Conservation (phyloP, 1,284 basidiomycete species). For the Anthracocystis panici-leucophaei region DNA sequence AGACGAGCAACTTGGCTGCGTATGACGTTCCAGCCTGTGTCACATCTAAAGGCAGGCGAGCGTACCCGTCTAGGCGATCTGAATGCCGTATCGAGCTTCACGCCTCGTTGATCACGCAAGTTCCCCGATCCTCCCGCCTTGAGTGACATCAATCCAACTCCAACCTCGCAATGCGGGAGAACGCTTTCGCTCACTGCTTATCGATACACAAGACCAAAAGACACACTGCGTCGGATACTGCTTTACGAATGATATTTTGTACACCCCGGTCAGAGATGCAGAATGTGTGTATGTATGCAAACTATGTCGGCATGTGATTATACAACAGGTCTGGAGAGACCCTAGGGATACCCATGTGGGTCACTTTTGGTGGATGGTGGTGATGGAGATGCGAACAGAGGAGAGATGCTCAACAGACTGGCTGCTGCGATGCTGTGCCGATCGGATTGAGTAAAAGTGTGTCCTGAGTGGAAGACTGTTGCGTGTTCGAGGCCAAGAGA, state of each 20-base stretch:
- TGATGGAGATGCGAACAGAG: slow-evolving; percentile 1
- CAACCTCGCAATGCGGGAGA: too few species aligned
- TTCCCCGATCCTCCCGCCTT: too few species aligned
- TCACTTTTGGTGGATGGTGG: slow-evolving; percentile 2
- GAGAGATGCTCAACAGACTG: neutral
- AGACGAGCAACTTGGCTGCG: too few species aligned
- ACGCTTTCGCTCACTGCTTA: too few species aligned
- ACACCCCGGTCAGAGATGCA: slow-evolving; percentile 16
- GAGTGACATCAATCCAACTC: too few species aligned
- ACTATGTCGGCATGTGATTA: slow-evolving; percentile 13
- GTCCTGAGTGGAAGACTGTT: slow-evolving; percentile 7
- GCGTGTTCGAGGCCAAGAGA: slow-evolving; percentile 6
- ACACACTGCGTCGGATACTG: slow-evolving; percentile 8
- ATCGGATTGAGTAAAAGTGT: neutral
- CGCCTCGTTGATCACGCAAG: too few species aligned
- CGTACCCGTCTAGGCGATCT: too few species aligned
- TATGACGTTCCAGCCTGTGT: too few species aligned
- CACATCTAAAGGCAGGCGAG: too few species aligned
- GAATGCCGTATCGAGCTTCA: too few species aligned
- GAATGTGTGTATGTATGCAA: slow-evolving; percentile 10
- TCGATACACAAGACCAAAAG: too few species aligned
- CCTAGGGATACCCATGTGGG: slow-evolving; percentile 10
- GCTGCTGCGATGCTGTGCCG: slow-evolving; percentile 6
- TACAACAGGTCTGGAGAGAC: slow-evolving; percentile 6
- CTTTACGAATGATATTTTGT: slow-evolving; percentile 37